phyloP scores from a whole-genome alignment of 805 yeast species.

The Clavispora vitiphila region DNA sequence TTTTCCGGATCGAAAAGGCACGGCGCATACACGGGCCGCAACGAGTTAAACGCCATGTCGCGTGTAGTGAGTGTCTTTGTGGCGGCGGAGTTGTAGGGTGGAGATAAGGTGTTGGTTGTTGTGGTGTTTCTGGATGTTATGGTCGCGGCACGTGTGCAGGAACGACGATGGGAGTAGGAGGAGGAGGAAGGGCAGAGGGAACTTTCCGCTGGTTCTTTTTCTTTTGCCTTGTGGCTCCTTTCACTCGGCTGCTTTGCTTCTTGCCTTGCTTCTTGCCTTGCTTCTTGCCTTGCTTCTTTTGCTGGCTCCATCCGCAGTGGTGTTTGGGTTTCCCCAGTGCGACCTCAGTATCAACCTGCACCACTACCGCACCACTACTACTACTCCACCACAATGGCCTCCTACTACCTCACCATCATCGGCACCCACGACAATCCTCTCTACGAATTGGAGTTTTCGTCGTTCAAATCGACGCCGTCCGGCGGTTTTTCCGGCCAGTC shows the following conservation, averaged over 20 bases:
- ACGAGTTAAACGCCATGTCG: conserved; percentile 1
- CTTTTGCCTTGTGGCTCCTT: no score
- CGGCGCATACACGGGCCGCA: neutral
- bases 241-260: no score
- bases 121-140: neutral
- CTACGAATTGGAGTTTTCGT: conserved; percentile 82
- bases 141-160: neutral
- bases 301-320: no score
- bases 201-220: no score
- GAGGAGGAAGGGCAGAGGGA: no score
- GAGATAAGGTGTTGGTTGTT: neutral
- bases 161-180: no score
- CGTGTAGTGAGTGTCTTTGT: neutral
- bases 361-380: neutral
- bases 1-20: conserved; percentile 24
- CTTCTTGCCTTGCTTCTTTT: no score
- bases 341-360: neutral
- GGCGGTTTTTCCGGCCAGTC: conserved; percentile 44
- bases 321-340: no score
- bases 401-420: conserved; percentile 84
- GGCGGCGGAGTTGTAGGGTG: neutral
- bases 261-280: no score
- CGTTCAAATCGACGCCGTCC: conserved; percentile 39
- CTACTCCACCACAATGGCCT: conserved; percentile 38
- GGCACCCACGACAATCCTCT: conserved; percentile 84